Conservation (phyloP, 179 eudicot species). For the Vitellaria paradoxa region DNA sequence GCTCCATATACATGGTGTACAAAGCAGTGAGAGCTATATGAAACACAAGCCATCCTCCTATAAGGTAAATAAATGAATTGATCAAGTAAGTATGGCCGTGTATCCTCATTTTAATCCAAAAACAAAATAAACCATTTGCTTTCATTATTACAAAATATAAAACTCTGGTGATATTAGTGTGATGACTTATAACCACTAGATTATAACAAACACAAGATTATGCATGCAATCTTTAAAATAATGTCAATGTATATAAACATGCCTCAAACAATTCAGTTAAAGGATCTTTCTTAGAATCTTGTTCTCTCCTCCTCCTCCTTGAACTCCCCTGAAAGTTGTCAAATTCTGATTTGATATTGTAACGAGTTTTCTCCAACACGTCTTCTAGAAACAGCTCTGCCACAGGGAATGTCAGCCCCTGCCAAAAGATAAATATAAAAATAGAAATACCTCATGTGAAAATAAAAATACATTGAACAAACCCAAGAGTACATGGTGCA, state of each 20-base stretch:
- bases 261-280: constrained; percentile 81
- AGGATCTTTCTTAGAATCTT: constrained; percentile 77
- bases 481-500: constrained; percentile 2
- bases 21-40: no score
- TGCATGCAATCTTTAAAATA: neutral
- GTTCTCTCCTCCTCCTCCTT: constrained; percentile 65
- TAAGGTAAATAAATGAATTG: no score
- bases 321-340: constrained; percentile 58
- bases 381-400: constrained; percentile 84
- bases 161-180: neutral
- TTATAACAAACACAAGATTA: neutral
- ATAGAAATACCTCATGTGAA: neutral
- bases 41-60: no score
- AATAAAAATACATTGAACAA: neutral
- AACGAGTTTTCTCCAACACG: constrained; percentile 81
- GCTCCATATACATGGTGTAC: no score
- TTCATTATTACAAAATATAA: no score
- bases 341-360: constrained; percentile 53
- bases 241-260: constrained; percentile 17
- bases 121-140: no score
- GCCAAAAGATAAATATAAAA: constrained; percentile 11
- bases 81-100: no score
- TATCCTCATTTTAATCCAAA: no score
- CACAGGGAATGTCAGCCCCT: constrained; percentile 92
- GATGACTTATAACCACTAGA: neutral